These are phyloP conservation scores for Aspergillus ostianus DNA, from an alignment of 495 filamentous ascomycete species.

Conservation along the genomic window DNA sequence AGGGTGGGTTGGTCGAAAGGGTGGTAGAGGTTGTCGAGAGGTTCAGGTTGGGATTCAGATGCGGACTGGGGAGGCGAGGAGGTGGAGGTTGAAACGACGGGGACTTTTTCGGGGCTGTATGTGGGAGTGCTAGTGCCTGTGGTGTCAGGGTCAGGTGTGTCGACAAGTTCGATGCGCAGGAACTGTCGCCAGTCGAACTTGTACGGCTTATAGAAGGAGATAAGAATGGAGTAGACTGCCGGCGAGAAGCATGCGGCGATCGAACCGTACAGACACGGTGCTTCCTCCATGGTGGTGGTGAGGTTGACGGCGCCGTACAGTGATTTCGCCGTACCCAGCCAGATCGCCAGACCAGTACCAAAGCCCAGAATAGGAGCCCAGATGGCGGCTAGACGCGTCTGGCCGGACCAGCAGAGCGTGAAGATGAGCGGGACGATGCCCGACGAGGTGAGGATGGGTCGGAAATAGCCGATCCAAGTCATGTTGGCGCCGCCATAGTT, in stretches of 20 bases:
- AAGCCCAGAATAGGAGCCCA: constrained; percentile 36
- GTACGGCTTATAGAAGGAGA: constrained; percentile 44
- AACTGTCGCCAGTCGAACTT: constrained; percentile 51
- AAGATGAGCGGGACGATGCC: constrained; percentile 38
- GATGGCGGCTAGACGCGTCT: constrained; percentile 36
- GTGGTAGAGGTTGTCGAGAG: constrained; percentile 31
- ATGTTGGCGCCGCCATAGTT: constrained; percentile 42
- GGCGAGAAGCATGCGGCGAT: constrained; percentile 38
- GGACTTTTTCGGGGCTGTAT: constrained; percentile 7
- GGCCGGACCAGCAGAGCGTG: constrained; percentile 38
- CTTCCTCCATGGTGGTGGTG: constrained; percentile 29
- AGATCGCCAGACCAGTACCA: constrained; percentile 35
- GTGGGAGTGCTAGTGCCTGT: constrained; percentile 12
- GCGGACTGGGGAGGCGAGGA: neutral
- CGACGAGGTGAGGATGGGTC: constrained; percentile 36
- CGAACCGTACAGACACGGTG: constrained; percentile 35
- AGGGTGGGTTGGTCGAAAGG: constrained; percentile 36
- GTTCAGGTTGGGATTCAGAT: constrained; percentile 1
- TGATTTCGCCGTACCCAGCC: constrained; percentile 32
- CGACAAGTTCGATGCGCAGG: constrained; percentile 38
- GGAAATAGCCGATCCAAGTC: constrained; percentile 42
- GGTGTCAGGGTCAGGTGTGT: constrained; percentile 12
- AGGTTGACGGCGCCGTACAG: constrained; percentile 36
- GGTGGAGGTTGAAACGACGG: neutral
- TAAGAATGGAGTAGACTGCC: constrained; percentile 37